Conservation (phyloP, 2,329 filamentous ascomycete species). For the Neofusicoccum cordaticola region DNA sequence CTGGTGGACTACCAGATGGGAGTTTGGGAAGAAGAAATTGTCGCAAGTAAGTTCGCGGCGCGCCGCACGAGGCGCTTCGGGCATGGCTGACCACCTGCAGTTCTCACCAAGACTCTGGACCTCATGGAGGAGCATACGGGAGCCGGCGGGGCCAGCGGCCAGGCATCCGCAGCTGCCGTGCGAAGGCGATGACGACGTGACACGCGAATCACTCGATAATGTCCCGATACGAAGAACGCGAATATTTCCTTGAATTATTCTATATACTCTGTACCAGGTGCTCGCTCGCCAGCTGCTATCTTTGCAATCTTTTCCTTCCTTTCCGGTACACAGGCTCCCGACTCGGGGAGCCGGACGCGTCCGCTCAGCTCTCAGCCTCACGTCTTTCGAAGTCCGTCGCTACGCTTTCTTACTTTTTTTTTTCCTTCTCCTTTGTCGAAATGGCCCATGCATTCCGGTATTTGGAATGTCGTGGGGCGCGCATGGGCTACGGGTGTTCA, state of each 20-base stretch:
- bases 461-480: slow-evolving; percentile 10
- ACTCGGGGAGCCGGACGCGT: slow-evolving; percentile 1
- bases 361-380: slow-evolving; percentile 9
- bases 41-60: slow-evolving; percentile 62
- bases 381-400: slow-evolving; percentile 5
- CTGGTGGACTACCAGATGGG: slow-evolving; percentile 97
- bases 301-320: slow-evolving; percentile 13
- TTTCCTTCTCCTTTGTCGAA: background rate
- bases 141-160: slow-evolving; percentile 29
- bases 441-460: slow-evolving; percentile 1
- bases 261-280: slow-evolving; percentile 11
- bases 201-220: slow-evolving; percentile 14
- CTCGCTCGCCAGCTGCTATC: background rate
- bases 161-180: slow-evolving; percentile 28
- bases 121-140: slow-evolving; percentile 43
- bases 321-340: background rate
- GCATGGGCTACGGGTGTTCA: slow-evolving; percentile 13
- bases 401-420: background rate
- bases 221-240: slow-evolving; percentile 17
- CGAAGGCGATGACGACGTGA: slow-evolving; percentile 31
- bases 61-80: background rate
- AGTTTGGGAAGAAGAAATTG: slow-evolving; percentile 91
- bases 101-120: slow-evolving; percentile 54
- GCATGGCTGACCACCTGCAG: slow-evolving; percentile 31
- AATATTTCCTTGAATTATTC: slow-evolving; percentile 10